Evolutionary conservation across 768 basidiomycete genomes (phyloP).

Genomic region (Phylloporus arenicola): DNA sequence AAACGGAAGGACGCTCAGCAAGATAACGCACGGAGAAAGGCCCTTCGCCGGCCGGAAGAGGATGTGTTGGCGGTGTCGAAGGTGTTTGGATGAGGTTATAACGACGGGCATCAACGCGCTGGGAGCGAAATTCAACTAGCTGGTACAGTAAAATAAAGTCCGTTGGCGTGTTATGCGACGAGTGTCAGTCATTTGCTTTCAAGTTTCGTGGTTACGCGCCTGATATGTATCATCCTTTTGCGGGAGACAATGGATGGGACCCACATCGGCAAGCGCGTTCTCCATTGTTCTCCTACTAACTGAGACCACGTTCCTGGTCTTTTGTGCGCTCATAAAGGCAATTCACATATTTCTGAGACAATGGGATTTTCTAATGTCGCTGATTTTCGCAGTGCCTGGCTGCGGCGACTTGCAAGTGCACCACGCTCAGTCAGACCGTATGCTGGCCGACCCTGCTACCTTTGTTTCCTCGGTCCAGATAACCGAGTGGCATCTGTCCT

Average conservation of each 20-base stretch:
- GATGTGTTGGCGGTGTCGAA: conserved; percentile 79
- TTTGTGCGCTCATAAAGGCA: conserved; percentile 30
- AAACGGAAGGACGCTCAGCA: conserved; percentile 73
- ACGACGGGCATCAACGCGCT: background rate
- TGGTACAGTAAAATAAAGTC: no score
- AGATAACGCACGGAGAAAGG: conserved; percentile 60
- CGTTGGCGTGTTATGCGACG: no score
- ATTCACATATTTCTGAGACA: conserved; percentile 21
- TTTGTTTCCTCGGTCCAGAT: conserved; percentile 28
- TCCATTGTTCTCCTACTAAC: conserved; percentile 27
- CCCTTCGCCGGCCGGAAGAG: conserved; percentile 58
- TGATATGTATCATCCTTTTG: background rate
- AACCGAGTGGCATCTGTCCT: conserved; percentile 23
- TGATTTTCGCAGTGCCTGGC: background rate
- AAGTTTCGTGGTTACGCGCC: conserved; percentile 1
- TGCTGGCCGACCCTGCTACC: conserved; percentile 11
- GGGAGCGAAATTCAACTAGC: background rate
- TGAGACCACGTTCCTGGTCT: conserved; percentile 9
- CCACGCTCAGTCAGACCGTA: background rate
- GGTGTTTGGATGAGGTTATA: conserved; percentile 69
- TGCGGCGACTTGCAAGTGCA: background rate
- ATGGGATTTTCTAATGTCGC: conserved; percentile 10
- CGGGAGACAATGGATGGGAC: conserved; percentile 14
- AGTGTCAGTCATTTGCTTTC: background rate
- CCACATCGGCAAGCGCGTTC: conserved; percentile 14